These are phyloP conservation scores for Talaromyces sp. DNA, from an alignment of 2,329 filamentous ascomycete species.

Conservation along the genomic window DNA sequence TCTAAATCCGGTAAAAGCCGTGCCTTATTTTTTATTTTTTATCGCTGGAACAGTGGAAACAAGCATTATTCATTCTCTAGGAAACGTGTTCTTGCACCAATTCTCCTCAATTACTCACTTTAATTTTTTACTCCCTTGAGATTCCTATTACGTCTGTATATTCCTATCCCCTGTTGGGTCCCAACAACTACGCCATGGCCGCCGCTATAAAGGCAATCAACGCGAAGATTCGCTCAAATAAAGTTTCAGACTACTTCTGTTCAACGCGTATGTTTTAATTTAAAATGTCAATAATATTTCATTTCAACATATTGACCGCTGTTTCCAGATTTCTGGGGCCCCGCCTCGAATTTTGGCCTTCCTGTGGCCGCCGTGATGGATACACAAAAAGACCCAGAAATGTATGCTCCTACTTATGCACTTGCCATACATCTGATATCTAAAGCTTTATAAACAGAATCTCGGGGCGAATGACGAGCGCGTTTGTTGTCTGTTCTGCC, in stretches of 20 bases:
- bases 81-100: not conserved
- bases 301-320: not conserved
- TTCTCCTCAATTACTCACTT: not conserved
- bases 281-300: too few relatives aligned
- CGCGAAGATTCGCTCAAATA: constrained; percentile 12
- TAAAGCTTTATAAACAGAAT: not conserved
- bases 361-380: constrained; percentile 11
- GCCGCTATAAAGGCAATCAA: constrained; percentile 11
- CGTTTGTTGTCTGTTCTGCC: constrained; percentile 8
- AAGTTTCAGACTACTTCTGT: constrained; percentile 10
- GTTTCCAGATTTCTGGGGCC: constrained; percentile 12
- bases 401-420: not conserved
- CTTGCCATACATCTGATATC: not conserved
- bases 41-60: not conserved
- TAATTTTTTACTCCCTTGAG: not conserved
- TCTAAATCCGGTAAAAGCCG: not conserved
- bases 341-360: constrained; percentile 13
- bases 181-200: constrained; percentile 2
- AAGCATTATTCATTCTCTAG: not conserved
- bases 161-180: not conserved
- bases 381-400: constrained; percentile 13
- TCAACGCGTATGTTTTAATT: constrained; percentile 8
- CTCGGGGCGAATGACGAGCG: constrained; percentile 11
- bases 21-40: not conserved
- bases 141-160: not conserved